A percentile compares a stretch with the other conserved stretches of the same genome.
phyloP scores from a whole-genome alignment of 2,329 filamentous ascomycete species.

The Harringtonia aguacate region DNA sequence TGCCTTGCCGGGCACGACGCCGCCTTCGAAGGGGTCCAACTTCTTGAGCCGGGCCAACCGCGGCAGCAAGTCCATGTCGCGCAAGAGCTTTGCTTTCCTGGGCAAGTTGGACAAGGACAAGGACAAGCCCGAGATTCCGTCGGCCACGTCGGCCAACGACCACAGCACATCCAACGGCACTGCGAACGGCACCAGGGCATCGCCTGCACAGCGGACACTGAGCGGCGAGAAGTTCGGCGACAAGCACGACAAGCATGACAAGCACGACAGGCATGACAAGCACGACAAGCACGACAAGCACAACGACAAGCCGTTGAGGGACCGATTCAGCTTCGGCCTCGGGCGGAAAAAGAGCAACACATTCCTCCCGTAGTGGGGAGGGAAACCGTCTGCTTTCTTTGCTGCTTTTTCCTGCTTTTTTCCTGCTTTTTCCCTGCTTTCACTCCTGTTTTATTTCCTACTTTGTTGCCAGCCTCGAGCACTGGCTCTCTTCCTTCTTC shows the following conservation, averaged over 20 bases:
- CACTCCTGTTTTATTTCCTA: no score
- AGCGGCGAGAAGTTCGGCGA: neutral
- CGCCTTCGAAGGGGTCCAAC: constrained; percentile 17
- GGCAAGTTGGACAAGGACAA: constrained; percentile 34
- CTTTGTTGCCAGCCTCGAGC: no score
- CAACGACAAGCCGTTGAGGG: constrained; percentile 37
- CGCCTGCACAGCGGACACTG: neutral
- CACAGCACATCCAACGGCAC: constrained; percentile 12
- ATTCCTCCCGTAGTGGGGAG: constrained; percentile 19
- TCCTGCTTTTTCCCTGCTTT: no score
- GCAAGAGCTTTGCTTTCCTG: constrained; percentile 62
- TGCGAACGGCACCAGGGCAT: constrained; percentile 14
- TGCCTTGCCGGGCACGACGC: constrained; percentile 3
- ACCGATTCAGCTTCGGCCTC: constrained; percentile 55
- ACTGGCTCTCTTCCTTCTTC: no score
- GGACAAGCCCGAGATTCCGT: constrained; percentile 1
- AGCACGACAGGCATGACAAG: neutral
- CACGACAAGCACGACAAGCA: neutral
- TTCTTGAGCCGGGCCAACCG: constrained; percentile 58
- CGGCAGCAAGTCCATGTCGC: constrained; percentile 68
- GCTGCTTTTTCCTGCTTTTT: neutral
- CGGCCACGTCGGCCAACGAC: constrained; percentile 1
- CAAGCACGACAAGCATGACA: neutral
- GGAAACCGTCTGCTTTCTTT: no score
- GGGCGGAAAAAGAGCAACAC: constrained; percentile 61